Base-by-base conservation (phyloP, 495 filamentous ascomycete species). In the Hypoxylon perforatum region DNA sequence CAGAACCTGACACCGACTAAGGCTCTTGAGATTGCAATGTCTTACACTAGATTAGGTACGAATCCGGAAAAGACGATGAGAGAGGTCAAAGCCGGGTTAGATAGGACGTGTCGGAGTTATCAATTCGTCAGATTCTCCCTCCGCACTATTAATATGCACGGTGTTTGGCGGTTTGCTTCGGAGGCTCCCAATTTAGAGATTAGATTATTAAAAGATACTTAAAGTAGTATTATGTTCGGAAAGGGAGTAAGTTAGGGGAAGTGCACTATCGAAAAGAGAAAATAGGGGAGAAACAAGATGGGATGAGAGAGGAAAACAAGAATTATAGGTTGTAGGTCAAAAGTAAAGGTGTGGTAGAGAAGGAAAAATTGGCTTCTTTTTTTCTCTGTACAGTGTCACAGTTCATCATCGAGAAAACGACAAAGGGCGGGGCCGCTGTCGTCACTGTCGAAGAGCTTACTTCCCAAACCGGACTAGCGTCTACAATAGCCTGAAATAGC, bases 371-470 rank as follows among this genome's bases (percentile, higher is more conserved):
- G 15, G 8, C 35, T 30, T 8, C 46, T 53, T 51, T 25, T 18
- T 23, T 33, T 53, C 39, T 57, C 30, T 57, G 57, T 52, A 36
- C 52, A 57, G 25, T 28, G 25, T 7, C n/a, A n/a, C n/a, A n/a
- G 25, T 28, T 28, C 25, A 28, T 28, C 25, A 28, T 28, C 25
- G 7, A 19, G 36, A 15, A 11, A 69, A n/a, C n/a, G n/a, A n/a
- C n/a, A n/a, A n/a, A n/a, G n/a, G n/a, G n/a, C n/a, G n/a, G n/a
- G n/a, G n/a, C n/a, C n/a, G n/a, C n/a, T 69, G 66, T 64, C 66
- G 66, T 64, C 66, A 69, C 56, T 56, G 51, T 69, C 60, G 61
- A 64, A 61, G 14, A 69, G 61, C 60, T 64, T 3, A 12, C 57
- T 69, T 28, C 66, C 35, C 9, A 17, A 69, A 53, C 18, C 4